These are phyloP conservation scores for Fusarium anthophilum DNA, from an alignment of 2,329 filamentous ascomycete genomes.

Conservation along the genomic window DNA sequence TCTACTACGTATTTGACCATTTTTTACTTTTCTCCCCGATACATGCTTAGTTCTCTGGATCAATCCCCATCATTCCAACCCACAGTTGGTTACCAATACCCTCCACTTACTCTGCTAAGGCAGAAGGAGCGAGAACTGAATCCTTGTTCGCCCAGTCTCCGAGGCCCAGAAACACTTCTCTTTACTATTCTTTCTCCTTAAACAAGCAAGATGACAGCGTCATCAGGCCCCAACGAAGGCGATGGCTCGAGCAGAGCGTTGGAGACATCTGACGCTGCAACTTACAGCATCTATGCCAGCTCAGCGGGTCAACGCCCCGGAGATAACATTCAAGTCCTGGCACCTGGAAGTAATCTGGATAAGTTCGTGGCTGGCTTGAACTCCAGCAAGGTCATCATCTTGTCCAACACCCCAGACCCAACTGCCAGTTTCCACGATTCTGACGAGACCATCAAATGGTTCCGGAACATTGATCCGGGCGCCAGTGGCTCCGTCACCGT, in stretches of 20 bases:
- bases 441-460: neutral
- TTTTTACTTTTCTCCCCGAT: no score
- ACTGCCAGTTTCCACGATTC: neutral
- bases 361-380: conserved; percentile 1
- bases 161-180: neutral
- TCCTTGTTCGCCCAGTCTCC: neutral
- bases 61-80: neutral
- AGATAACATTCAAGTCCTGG: neutral
- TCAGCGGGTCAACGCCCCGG: neutral
- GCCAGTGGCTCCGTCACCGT: neutral
- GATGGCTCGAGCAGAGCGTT: neutral
- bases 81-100: neutral
- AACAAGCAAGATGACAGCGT: neutral
- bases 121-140: neutral
- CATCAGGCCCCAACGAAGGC: neutral
- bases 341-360: neutral
- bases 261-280: neutral
- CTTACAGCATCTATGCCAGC: neutral
- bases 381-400: neutral
- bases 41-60: accelerated
- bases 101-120: accelerated
- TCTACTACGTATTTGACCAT: accelerated
- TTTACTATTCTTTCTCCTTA: neutral
- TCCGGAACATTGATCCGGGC: neutral
- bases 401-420: neutral